Evolutionary conservation across 2,329 filamentous ascomycete genomes (phyloP).

Genomic region (Fusarium mangiferae): DNA sequence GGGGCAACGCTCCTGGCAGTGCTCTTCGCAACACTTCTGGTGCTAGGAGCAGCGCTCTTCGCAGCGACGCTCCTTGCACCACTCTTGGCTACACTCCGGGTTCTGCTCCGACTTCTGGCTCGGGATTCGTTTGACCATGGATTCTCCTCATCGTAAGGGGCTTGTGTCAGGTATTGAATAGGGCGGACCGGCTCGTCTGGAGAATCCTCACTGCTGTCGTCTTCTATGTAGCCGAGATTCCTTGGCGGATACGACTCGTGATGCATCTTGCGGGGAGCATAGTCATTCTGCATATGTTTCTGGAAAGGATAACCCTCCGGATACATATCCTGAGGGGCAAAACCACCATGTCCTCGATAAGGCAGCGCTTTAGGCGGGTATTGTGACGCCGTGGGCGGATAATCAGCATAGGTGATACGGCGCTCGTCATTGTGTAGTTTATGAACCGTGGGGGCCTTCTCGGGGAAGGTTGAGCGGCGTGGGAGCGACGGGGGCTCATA

Average conservation of each 20-base stretch:
- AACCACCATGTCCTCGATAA: constrained; percentile 33
- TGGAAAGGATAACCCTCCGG: constrained; percentile 38
- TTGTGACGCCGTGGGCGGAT: constrained; percentile 32
- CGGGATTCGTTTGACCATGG: constrained; percentile 20
- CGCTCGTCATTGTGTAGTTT: constrained; percentile 35
- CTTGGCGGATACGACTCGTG: constrained; percentile 36
- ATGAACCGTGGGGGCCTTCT: constrained; percentile 49
- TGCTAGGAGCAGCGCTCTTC: constrained; percentile 33
- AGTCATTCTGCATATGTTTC: constrained; percentile 33
- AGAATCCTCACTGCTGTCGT: constrained; percentile 43
- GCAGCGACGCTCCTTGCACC: constrained; percentile 26
- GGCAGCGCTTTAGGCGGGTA: constrained; percentile 36
- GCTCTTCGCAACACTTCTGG: constrained; percentile 33
- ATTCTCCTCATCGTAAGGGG: constrained; percentile 35
- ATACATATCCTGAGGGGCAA: constrained; percentile 36
- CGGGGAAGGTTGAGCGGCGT: constrained; percentile 60
- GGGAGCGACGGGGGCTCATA: constrained; percentile 54
- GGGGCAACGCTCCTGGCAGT: constrained; percentile 37
- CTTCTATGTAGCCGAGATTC: constrained; percentile 41
- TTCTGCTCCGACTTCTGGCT: constrained; percentile 33
- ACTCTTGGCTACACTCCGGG: constrained; percentile 32
- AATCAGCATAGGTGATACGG: constrained; percentile 28
- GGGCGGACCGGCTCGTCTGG: constrained; percentile 28
- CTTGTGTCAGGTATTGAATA: constrained; percentile 40
- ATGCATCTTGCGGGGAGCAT: constrained; percentile 38